These are phyloP conservation scores for Cryptococcus hybrid DNA, from an alignment of 1,284 basidiomycete genomes.

Conservation along the genomic window DNA sequence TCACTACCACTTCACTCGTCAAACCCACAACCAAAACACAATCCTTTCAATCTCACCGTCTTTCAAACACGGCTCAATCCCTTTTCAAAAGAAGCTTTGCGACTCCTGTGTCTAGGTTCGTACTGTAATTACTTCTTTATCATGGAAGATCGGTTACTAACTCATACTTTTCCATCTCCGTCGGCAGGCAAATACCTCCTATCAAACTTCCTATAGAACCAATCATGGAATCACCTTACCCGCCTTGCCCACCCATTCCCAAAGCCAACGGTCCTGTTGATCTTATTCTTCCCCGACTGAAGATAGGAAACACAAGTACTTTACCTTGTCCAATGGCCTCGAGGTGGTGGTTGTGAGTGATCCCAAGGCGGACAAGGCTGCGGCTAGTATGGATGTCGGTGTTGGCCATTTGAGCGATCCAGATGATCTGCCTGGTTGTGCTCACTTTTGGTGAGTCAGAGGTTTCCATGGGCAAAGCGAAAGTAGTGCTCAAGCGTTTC, in stretches of 20 bases:
- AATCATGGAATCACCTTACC: constrained; percentile 23
- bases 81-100: background rate
- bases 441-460: constrained; percentile 46
- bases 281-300: constrained; percentile 62
- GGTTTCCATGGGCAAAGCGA: constrained; percentile 63
- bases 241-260: constrained; percentile 36
- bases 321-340: constrained; percentile 82
- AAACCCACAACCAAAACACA: too few relatives aligned
- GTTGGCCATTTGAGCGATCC: constrained; percentile 95
- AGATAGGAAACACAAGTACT: constrained; percentile 73
- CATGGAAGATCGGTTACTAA: too few relatives aligned
- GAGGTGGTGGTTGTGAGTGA: constrained; percentile 86
- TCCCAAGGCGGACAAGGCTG: constrained; percentile 85
- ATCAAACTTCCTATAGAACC: constrained; percentile 7
- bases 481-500: constrained; percentile 49
- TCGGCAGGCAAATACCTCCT: background rate
- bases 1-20: too few relatives aligned
- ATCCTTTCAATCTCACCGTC: too few relatives aligned
- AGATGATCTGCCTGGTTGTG: constrained; percentile 58
- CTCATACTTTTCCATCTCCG: too few relatives aligned
- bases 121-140: too few relatives aligned
- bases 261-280: constrained; percentile 54
- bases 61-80: too few relatives aligned
- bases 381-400: constrained; percentile 90
- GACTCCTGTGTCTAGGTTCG: background rate